Base-by-base conservation (phyloP, 1,284 basidiomycete genomes). In the Inonotus hispidus region DNA sequence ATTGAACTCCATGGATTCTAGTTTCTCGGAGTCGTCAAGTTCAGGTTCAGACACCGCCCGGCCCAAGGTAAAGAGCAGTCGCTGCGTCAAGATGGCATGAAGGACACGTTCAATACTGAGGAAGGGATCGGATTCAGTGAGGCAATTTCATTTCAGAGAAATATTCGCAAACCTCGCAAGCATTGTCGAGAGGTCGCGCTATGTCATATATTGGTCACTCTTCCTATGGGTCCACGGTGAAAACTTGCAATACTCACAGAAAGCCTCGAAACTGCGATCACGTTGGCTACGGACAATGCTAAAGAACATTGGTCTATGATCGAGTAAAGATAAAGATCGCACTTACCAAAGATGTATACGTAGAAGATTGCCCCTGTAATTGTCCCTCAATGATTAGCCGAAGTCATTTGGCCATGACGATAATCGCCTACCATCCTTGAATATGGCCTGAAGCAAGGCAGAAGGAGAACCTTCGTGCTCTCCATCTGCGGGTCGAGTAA, bases 181-280 rank as follows among this genome's bases (percentile, higher is more conserved):
- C 46, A 52, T 59, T n/a, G 29, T 52, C n/a, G 49, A 37, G 5
- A 52, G 25, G 35, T 59, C 57, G 46, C 49, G 57, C 57, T 59
- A 27, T 16, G 25, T 52, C n/a, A n/a, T 10, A 25, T 1, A 59
- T 52, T 5, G 2, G 35, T 52, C 19, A n/a, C 3, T 37, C 16
- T 38, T 39, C 11, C 21, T 21, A n/a, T n/a, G n/a, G 35, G 38
- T 27, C 38, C 38, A 25, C 19, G 21, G 14, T n/a, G 13, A 41
- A n/a, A 35, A 52, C 16, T 1, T 16, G 23, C 32, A 35, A 14
- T 19, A 37, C 56, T 16, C 29, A 57, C 56, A 10, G 56, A 47
- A 32, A 57, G 41, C 7, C 35, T 57, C 29, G 46, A 46, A 6
- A 59, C 49, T 11, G 52, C 57, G 23, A 52, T 47, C 13, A 59